Base-by-base conservation (phyloP, 2,329 filamentous ascomycete genomes). In the Botryotinia globosa region DNA sequence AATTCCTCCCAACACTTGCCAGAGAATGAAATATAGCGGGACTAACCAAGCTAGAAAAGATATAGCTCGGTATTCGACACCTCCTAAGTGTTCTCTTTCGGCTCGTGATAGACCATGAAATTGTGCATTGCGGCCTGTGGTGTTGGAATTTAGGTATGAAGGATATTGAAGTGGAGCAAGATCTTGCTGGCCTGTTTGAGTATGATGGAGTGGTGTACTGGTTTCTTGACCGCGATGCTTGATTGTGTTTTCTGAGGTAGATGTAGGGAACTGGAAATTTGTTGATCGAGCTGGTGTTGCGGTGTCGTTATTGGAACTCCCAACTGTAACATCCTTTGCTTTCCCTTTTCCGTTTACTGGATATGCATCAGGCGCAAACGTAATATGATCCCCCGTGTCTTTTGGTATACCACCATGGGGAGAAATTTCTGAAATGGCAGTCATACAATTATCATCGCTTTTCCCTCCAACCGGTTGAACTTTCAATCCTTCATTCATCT, bases 21-120 rank as follows among this genome's bases (percentile, higher is more conserved):
- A 91, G 3, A 83, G 74, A 44, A 87, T 78, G 39, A 87, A 90
- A 78, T 92, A 92, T 9, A 87, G 74, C 0, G 88, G 88, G 9
- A 92, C 88, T 32, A 90, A 78, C 76, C 87, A 83, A 3, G 87
- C 84, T 1, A 92, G 83, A 8, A 91, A 80, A 65, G 85, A 85
- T 32, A 92, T 83, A 25, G 90, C 89, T 59, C 87, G 85, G 77
- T 91, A 91, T 79, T 92, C 90, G 72, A 85, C 87, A 0, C 89
- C 88, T 39, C 90, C 89, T 0, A 91, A 82, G 42, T 85, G 82
- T 69, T 88, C 86, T 51, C 87, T 84, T 76, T 90, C 87, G 22
- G 85, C 83, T 32, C 83, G 82, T 0, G 83, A 83, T 54, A 90
- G 80, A 62, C 85, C 84, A 76, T 86, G 84, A 73, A 90, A 88